phyloP scores from a whole-genome alignment of 2,329 filamentous ascomycete species.

The Curvularia lunata region DNA sequence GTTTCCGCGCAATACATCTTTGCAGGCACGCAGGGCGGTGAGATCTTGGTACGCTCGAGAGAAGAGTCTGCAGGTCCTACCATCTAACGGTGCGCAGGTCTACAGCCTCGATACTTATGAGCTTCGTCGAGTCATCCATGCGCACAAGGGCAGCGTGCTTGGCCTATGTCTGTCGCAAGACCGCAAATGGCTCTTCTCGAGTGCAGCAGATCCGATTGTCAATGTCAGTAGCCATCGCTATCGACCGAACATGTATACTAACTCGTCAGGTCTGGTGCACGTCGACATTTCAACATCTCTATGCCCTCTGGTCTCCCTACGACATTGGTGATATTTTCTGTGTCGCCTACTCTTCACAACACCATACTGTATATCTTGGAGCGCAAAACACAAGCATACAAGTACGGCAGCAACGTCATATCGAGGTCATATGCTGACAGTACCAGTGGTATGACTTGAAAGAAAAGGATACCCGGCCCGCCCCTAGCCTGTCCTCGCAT shows the following conservation, averaged over 20 bases:
- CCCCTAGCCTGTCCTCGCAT: slow-evolving; percentile 70
- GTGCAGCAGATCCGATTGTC: slow-evolving; percentile 89
- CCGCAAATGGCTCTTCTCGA: slow-evolving; percentile 81
- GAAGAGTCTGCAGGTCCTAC: background rate
- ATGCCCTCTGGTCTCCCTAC: slow-evolving; percentile 90
- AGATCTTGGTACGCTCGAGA: slow-evolving; percentile 71
- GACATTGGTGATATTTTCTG: slow-evolving; percentile 97
- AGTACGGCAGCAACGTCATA: slow-evolving; percentile 40
- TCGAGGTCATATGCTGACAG: slow-evolving; percentile 13
- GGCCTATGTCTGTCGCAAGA: slow-evolving; percentile 81
- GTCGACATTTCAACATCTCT: slow-evolving; percentile 73
- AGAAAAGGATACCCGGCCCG: slow-evolving; percentile 65
- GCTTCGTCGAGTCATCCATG: slow-evolving; percentile 77
- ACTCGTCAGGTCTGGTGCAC: slow-evolving; percentile 75
- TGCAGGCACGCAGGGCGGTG: slow-evolving; percentile 89
- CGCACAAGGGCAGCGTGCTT: slow-evolving; percentile 89
- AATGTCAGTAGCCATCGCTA: slow-evolving; percentile 61
- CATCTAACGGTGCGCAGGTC: slow-evolving; percentile 54
- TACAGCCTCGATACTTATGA: slow-evolving; percentile 92
- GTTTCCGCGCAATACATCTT: slow-evolving; percentile 83
- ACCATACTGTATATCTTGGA: slow-evolving; percentile 86
- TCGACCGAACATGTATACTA: slow-evolving; percentile 5
- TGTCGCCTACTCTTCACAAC: slow-evolving; percentile 80
- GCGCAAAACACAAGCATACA: slow-evolving; percentile 88
- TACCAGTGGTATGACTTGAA: slow-evolving; percentile 78